Percentiles rank a stretch among this genome's conserved stretches.
phyloP scores from a whole-genome alignment of 495 filamentous ascomycete genomes.

The Aspergillus coremiiformis region DNA sequence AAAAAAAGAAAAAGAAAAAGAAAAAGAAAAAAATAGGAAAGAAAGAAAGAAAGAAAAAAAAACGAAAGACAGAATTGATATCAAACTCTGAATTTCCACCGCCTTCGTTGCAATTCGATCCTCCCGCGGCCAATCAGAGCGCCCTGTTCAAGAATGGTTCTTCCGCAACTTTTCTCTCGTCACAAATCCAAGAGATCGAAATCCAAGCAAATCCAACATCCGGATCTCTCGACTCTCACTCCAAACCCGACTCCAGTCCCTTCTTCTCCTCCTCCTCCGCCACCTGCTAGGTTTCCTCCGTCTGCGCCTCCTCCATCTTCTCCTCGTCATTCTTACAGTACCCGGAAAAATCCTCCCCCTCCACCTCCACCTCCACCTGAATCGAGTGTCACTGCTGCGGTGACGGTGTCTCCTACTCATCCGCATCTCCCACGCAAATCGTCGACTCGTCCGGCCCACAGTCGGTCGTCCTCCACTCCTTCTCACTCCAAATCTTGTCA shows the following conservation, averaged over 20 bases:
- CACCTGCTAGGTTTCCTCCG: constrained; percentile 20
- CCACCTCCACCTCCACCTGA: constrained; percentile 6
- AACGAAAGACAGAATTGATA: background rate
- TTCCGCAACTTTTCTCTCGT: constrained; percentile 31
- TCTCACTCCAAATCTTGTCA: constrained; percentile 9
- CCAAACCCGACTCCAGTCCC: constrained; percentile 19
- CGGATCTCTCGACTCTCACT: background rate
- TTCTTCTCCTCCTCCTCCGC: constrained; percentile 14
- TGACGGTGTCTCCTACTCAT: constrained; percentile 4
- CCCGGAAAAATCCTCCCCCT: constrained; percentile 4
- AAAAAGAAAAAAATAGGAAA: too few relatives aligned
- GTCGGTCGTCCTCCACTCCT: constrained; percentile 19
- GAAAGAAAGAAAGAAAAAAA: background rate
- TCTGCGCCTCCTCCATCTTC: constrained; percentile 13
- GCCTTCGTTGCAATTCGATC: constrained; percentile 43
- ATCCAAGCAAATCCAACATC: constrained; percentile 2
- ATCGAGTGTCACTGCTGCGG: constrained; percentile 10
- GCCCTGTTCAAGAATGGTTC: constrained; percentile 20
- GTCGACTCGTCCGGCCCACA: constrained; percentile 9
- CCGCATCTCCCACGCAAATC: constrained; percentile 18
- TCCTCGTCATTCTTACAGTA: constrained; percentile 5
- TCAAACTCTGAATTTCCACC: constrained; percentile 30
- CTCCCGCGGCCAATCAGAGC: constrained; percentile 17
- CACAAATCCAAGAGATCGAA: constrained; percentile 23
- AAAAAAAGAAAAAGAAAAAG: too few relatives aligned